Evolutionary conservation across 2,329 filamentous ascomycete species (phyloP), one percentile per base, ranked within the genome.

Genomic region (Fonsecaea nubica): DNA sequence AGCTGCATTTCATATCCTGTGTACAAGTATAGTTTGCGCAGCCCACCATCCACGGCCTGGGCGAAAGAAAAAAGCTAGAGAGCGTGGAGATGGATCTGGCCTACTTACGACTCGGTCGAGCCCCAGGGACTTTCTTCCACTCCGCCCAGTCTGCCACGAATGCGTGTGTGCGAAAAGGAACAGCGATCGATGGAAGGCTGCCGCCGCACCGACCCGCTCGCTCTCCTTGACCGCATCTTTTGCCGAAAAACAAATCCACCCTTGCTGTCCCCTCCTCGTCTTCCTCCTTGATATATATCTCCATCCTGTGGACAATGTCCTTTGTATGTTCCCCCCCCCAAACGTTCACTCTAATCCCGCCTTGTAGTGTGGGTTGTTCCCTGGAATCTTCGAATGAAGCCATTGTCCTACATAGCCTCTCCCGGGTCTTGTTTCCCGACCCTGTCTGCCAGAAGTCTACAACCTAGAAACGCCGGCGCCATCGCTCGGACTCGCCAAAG

Each of bases 191-290:
- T 52, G 52, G 63, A 54, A 57, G 33, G 50, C 61, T 54, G 58
- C 58, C 50, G 52, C 52, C 42, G 48, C 58, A 52, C 38, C 58
- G 65, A 62, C 68, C 68, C 68, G 65, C 25, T 25, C 68, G 65
- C 25, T 25, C 35, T 62, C 36, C 48, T 61, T 67, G 68, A 70
- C 68, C 68, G 68, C 68, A 66, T 40, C 67, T 70, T 70, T 21
- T 25, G 45, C 18, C 45, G 45, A 33, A 52, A 50, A 25, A 25
- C 32, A 21, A 61, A 30, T 36, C 52, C 58, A 21, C 42, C 18
- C 45, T 18, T 18, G 10, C 1, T 4, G 8, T 21, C 45, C 18
- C 45, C 45, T 13, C 8, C 45, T 21, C n/a, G 18, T 7, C 6
- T 9, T 12, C 45, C 45, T 25, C 45, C 21, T 21, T 50, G 45